These are phyloP conservation scores for Tillandsia fasciculata DNA, from an alignment of 176 grass and related monocot species.

Conservation along the genomic window DNA sequence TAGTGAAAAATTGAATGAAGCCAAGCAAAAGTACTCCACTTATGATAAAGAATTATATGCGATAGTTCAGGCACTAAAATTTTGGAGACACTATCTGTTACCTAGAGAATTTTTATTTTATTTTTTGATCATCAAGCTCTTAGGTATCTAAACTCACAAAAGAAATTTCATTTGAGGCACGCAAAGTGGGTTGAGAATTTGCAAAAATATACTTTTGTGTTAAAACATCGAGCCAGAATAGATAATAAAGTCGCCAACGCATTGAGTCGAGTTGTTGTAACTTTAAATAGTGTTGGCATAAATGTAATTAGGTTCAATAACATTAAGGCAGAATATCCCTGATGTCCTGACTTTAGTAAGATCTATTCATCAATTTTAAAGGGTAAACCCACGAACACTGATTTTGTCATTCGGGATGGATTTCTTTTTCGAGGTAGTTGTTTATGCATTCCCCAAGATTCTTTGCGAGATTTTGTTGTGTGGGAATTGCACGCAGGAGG, in stretches of 20 bases:
- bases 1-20: neutral
- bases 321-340: too few species aligned
- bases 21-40: neutral
- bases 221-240: neutral
- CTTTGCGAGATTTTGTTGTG: neutral
- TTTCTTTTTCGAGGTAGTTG: neutral
- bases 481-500: neutral
- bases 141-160: neutral
- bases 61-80: neutral
- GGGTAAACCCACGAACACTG: neutral
- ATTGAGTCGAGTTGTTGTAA: neutral
- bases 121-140: neutral
- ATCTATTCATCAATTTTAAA: neutral
- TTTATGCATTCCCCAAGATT: neutral
- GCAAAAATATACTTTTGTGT: neutral
- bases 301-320: too few species aligned
- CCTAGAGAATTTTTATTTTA: neutral
- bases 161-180: neutral
- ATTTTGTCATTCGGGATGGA: neutral
- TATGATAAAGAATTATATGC: slow-evolving; percentile 6
- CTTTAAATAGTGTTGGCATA: too few species aligned
- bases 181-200: neutral
- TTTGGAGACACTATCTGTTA: neutral
- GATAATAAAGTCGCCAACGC: neutral
- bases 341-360: neutral